These are phyloP conservation scores for Kluyveromyces siamensis DNA, from an alignment of 805 yeast genomes.

Conservation along the genomic window DNA sequence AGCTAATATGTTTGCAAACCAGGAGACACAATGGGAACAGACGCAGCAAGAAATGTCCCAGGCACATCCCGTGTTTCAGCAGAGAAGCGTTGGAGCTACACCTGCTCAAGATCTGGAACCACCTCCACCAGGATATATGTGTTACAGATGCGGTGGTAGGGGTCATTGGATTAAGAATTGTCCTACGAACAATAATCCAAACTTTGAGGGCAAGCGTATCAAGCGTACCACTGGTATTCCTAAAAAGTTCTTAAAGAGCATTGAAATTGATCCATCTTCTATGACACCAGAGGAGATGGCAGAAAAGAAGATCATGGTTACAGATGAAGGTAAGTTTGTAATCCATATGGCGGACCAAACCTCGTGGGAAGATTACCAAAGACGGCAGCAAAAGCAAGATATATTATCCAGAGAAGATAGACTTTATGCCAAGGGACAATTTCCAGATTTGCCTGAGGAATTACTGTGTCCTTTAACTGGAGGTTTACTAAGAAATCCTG, in stretches of 20 bases:
- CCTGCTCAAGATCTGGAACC: conserved; percentile 41
- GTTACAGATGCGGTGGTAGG: conserved; percentile 92
- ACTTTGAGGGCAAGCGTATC: conserved; percentile 85
- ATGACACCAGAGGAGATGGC: conserved; percentile 62
- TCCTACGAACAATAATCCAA: conserved; percentile 89
- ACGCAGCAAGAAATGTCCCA: conserved; percentile 87
- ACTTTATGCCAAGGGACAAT: conserved; percentile 37
- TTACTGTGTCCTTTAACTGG: conserved; percentile 64
- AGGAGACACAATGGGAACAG: conserved; percentile 89
- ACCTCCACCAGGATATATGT: conserved; percentile 94
- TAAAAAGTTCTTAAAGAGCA: conserved; percentile 76
- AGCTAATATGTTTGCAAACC: conserved; percentile 84
- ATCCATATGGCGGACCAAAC: conserved; percentile 90
- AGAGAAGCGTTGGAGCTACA: conserved; percentile 26
- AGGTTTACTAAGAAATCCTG: conserved; percentile 61
- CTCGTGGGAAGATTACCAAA: conserved; percentile 83
- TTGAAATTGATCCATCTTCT: conserved; percentile 38
- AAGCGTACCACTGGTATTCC: conserved; percentile 97
- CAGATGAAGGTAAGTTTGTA: conserved; percentile 92
- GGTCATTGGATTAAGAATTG: conserved; percentile 96
- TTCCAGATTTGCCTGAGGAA: conserved; percentile 40
- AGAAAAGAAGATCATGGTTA: conserved; percentile 62
- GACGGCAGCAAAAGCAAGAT: conserved; percentile 42
- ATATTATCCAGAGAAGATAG: conserved; percentile 33
- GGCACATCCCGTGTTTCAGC: conserved; percentile 66